Evolutionary conservation across 148 eudicot genomes (phyloP), one percentile per base, ranked within the genome.

Genomic region (Mesembryanthemum crystallinum): DNA sequence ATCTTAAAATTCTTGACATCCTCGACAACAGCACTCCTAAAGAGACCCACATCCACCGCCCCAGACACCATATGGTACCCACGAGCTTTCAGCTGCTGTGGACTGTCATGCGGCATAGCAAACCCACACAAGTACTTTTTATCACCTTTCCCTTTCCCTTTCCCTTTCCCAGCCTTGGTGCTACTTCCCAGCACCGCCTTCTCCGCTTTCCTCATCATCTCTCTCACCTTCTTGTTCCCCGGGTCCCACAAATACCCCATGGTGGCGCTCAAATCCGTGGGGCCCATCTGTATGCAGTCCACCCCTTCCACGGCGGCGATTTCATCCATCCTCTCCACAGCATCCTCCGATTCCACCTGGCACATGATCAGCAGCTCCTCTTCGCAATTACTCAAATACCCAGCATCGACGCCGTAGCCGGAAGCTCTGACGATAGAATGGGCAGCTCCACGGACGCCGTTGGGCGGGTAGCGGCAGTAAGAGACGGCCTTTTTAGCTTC

Each of bases 171-270:
- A 18, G 4, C 35, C 57, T 2, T 63, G 0, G 59, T 29, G 5
- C 33, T 66, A 13, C 57, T 71, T 71, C 76, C 70, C 72, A 88
- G 47, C 84, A 89, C 90, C 2, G 76, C 83, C 71, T 83, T 85
- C 89, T 94, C 96, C 0, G 86, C 83, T 39, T 27, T 59, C 73
- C 84, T 64, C 79, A 91, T 30, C 79, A 77, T 84, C 77, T 87
- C 92, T 80, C 72, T 92, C 77, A 94, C 95, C 77, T 88, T 92
- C 90, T 87, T 90, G 68, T 92, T 77, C 71, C 92, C 95, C 0
- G 96, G 98, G 71, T 92, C 98, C 97, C 95, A 89, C 83, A 94
- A 73, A 47, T 87, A 90, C 64, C 98, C 95, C 87, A 92, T 76
- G 66, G 92, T 90, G 0, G 97, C 97, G 60, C 97, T 92, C 87